Percentiles rank a stretch among this genome's conserved stretches.
Conservation (phyloP, 495 filamentous ascomycete species). For the Penicillium egyptiacum region DNA sequence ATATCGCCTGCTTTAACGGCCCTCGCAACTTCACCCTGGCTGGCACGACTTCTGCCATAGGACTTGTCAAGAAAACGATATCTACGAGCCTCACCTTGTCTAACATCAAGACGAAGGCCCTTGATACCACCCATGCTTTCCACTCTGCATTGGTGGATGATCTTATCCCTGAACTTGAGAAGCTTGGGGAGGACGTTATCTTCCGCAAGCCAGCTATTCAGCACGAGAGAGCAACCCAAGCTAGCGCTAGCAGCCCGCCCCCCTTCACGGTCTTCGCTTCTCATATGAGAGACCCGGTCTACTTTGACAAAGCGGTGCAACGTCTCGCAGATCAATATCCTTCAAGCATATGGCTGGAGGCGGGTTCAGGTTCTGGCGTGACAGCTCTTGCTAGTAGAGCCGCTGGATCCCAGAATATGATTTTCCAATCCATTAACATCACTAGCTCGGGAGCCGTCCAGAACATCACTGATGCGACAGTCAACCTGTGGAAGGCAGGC, state of each 20-base stretch:
- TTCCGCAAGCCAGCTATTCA: not conserved
- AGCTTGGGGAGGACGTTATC: slow-evolving; percentile 18
- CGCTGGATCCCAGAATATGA: not conserved
- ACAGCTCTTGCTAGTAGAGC: slow-evolving; percentile 24
- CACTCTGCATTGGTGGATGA: slow-evolving; percentile 48
- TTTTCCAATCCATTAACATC: not conserved
- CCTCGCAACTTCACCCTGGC: slow-evolving; percentile 46
- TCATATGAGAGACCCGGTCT: slow-evolving; percentile 34
- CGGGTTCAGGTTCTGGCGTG: slow-evolving; percentile 35
- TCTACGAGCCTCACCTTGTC: not conserved
- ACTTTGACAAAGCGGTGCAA: slow-evolving; percentile 6
- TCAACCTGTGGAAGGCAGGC: not conserved
- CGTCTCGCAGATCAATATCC: slow-evolving; percentile 15
- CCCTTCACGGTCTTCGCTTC: not conserved
- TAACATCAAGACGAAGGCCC: slow-evolving; percentile 33
- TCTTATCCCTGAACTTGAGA: slow-evolving; percentile 33
- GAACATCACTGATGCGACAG: not conserved
- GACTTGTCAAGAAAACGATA: slow-evolving; percentile 7
- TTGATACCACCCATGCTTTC: slow-evolving; percentile 52
- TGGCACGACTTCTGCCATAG: slow-evolving; percentile 38
- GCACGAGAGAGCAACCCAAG: not conserved
- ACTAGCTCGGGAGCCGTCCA: not conserved
- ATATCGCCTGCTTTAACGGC: slow-evolving; percentile 52
- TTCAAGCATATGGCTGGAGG: slow-evolving; percentile 49
- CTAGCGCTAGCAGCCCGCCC: not conserved